These are phyloP conservation scores for Lentinula sp. DNA, from an alignment of 768 basidiomycete species.

Conservation along the genomic window DNA sequence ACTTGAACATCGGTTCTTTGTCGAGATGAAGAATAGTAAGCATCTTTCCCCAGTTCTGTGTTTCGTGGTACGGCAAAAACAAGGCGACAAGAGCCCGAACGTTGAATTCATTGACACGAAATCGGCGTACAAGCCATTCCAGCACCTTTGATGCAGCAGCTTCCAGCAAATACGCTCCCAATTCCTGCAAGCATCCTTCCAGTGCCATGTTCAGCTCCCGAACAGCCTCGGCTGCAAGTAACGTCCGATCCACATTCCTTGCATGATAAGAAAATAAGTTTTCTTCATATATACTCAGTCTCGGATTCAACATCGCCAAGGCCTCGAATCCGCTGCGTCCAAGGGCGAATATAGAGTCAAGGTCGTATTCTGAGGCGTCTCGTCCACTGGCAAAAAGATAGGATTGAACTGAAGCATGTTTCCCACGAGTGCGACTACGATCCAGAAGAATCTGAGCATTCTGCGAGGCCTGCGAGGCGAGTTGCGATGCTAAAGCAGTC, in stretches of 20 bases:
- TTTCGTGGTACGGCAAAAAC: conserved; percentile 94
- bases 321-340: conserved; percentile 75
- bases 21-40: conserved; percentile 77
- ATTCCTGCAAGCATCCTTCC: conserved; percentile 53
- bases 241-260: conserved; percentile 71
- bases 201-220: conserved; percentile 58
- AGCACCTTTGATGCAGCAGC: conserved; percentile 75
- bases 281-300: conserved; percentile 48
- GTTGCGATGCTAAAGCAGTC: conserved; percentile 54
- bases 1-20: conserved; percentile 54
- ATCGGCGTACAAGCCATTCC: conserved; percentile 93
- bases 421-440: conserved; percentile 18
- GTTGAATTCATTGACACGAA: conserved; percentile 94
- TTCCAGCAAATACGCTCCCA: conserved; percentile 82
- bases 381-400: conserved; percentile 78
- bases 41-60: conserved; percentile 92
- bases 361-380: conserved; percentile 80
- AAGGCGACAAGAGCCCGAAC: conserved; percentile 67
- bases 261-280: conserved; percentile 76
- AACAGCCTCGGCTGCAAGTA: conserved; percentile 58
- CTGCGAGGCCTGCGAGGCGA: conserved; percentile 48
- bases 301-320: conserved; percentile 58
- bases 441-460: conserved; percentile 39
- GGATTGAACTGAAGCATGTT: conserved; percentile 58
- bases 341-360: conserved; percentile 80